Conservation (phyloP, 441 rosid species). For the Flueggea neowawraea region DNA sequence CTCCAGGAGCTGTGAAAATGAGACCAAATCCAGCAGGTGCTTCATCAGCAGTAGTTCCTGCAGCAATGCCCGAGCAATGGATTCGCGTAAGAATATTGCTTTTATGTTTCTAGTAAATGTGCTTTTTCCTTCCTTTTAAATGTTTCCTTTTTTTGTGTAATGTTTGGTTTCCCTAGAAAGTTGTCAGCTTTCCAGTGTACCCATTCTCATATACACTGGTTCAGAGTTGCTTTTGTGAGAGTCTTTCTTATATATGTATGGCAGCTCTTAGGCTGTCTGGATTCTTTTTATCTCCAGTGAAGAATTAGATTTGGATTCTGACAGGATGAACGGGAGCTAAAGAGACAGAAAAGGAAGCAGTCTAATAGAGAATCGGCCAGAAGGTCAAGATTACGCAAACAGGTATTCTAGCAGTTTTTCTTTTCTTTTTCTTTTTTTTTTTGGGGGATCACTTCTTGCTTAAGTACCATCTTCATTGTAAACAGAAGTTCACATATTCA, state of each 20-base stretch:
- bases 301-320: slow-evolving; percentile 7
- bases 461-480: too few relatives aligned
- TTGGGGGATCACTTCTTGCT: not conserved
- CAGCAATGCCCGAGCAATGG: slow-evolving; percentile 60
- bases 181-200: too few relatives aligned
- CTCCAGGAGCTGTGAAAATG: slow-evolving; percentile 56
- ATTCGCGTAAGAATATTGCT: slow-evolving; percentile 41
- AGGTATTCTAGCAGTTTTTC: slow-evolving; percentile 42
- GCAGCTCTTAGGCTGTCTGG: not conserved
- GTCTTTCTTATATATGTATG: not conserved
- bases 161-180: not conserved
- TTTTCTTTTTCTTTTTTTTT: too few relatives aligned
- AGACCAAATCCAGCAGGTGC: slow-evolving; percentile 43
- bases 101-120: not conserved
- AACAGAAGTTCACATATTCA: too few relatives aligned
- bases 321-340: slow-evolving; percentile 87
- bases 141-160: not conserved
- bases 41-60: slow-evolving; percentile 32
- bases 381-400: slow-evolving; percentile 94
- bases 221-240: not conserved
- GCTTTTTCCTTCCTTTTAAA: not conserved
- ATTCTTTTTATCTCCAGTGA: slow-evolving; percentile 5
- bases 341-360: slow-evolving; percentile 91
- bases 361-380: slow-evolving; percentile 98
- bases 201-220: too few relatives aligned